Evolutionary conservation across 345 rosid genomes (phyloP), one percentile per base, ranked within the genome.

Genomic region (Psidium friedrichsthalianum): DNA sequence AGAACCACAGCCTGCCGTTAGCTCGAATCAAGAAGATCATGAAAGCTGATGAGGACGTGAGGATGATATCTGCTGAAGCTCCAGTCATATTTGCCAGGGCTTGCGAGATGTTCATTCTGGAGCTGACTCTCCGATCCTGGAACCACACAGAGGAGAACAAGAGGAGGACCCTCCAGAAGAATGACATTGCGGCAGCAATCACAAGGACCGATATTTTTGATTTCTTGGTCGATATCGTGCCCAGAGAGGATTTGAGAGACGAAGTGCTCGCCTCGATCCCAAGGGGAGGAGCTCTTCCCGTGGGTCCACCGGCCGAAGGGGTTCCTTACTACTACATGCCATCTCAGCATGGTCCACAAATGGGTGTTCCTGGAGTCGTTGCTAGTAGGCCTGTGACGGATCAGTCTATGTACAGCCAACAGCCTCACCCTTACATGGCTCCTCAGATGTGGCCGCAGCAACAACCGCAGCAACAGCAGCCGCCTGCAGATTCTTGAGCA

Each of bases 81-180:
- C 91, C 91, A 0, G 87, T 90, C 51, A 85, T 90, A 84, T 90
- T 90, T 61, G 90, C 91, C 20, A 85, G 91, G 84, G 91, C 91
- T 15, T 90, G 91, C 53, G 91, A 90, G 89, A 88, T 90, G 91
- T 90, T 90, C 84, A 88, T 90, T 82, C 87, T 90, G 51, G 91
- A 90, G 85, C 83, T 90, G 85, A 90, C 91, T 25, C 59, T 90
- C 51, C 86, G 91, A 25, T 90, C 91, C 21, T 90, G 91, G 91
- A 90, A 90, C 85, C 91, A 90, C 86, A 90, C 91, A 0, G 91
- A 88, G 89, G 91, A 90, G 88, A 90, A 90, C 87, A 90, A 90
- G 83, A 88, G 91, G 87, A 87, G 91, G 53, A 90, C 91, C 6
- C 90, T 90, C 52, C 91, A 90, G 82, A 90, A 90, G 88, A 90